These are phyloP conservation scores for Viola odorata DNA, from an alignment of 345 rosid genomes.

Conservation along the genomic window DNA sequence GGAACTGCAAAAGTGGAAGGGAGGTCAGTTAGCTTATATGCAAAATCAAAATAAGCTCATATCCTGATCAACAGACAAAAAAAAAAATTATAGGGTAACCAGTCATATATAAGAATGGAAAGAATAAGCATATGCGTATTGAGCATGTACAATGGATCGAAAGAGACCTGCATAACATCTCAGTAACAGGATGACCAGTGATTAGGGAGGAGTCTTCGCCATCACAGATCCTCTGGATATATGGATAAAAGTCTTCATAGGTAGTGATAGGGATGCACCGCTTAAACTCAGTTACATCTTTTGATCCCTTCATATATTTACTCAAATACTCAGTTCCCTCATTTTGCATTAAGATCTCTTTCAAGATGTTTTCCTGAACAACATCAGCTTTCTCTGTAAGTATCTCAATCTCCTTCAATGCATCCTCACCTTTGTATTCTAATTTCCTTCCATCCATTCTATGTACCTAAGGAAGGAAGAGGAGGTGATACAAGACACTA, in stretches of 20 bases:
- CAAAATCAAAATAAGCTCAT: no score
- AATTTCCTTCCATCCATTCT: conserved; percentile 51
- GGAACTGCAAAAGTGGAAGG: conserved; percentile 40
- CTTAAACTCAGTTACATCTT: conserved; percentile 37
- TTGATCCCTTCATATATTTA: conserved; percentile 39
- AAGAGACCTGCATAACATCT: conserved; percentile 60
- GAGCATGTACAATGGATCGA: not conserved
- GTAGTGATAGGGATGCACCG: conserved; percentile 41
- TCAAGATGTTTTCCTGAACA: conserved; percentile 43
- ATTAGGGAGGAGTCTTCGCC: conserved; percentile 55
- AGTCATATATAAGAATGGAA: conserved; percentile 6
- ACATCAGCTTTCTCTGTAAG: conserved; percentile 42
- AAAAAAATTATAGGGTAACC: no score
- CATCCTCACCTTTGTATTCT: conserved; percentile 54
- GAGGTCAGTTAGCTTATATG: not conserved
- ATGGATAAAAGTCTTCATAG: conserved; percentile 49
- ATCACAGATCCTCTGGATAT: conserved; percentile 53
- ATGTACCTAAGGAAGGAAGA: not conserved
- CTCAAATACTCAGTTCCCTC: conserved; percentile 48
- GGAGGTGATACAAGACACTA: not conserved
- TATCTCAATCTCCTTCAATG: conserved; percentile 49
- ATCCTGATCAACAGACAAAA: no score
- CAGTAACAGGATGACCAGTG: conserved; percentile 48
- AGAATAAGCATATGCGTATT: not conserved
- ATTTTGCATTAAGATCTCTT: conserved; percentile 40